Evolutionary conservation across 1,284 basidiomycete genomes (phyloP), one percentile per base, ranked within the genome.

Genomic region (Coriolopsis trogii): DNA sequence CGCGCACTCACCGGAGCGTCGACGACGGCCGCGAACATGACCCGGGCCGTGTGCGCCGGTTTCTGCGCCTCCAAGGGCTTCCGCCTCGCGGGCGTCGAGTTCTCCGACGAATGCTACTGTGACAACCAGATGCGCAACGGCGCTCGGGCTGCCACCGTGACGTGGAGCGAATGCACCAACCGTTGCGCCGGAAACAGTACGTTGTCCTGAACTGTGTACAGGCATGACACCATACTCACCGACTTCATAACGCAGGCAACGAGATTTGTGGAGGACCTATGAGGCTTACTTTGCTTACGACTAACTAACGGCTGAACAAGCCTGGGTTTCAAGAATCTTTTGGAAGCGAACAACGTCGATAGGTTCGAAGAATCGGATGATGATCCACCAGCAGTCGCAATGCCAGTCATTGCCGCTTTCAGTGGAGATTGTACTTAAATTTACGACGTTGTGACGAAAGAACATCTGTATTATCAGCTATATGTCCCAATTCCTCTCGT

Each of bases 101-200:
- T 45, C 39, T 56, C 61, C 20, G 54, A 59, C 40, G 63, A 66
- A 47, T 66, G 65, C 56, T 66, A 64, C 54, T 66, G 62, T 57
- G 58, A 54, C 54, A 40, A 46, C 43, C 20, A 46, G 38, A 20
- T 53, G 46, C 34, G 38, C 38, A 47, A 55, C 50, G 50, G 53
- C 40, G 53, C 56, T 30, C 24, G 50, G 12, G 43, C 15, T 20
- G 16, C 16, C 31, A 26, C 52, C 24, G 43, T 55, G 24, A 36
- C 44, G 8, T 55, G 50, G 49, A 49, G 36, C 26, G 41, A 55
- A 31, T 58, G 56, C 34, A 25, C 43, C 31, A 53, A 31, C 41
- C 46, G 33, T 33, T 58, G 56, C 30, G 51, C 56, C 3, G 56
- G 56, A 0, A 55, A 55, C 47, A 20, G 53, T 53, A 25, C 25